A percentile compares a stretch with the other conserved stretches of the same genome.
Evolutionary conservation across 306 rosid species (phyloP).

Genomic region (Pyrus bretschneideri): DNA sequence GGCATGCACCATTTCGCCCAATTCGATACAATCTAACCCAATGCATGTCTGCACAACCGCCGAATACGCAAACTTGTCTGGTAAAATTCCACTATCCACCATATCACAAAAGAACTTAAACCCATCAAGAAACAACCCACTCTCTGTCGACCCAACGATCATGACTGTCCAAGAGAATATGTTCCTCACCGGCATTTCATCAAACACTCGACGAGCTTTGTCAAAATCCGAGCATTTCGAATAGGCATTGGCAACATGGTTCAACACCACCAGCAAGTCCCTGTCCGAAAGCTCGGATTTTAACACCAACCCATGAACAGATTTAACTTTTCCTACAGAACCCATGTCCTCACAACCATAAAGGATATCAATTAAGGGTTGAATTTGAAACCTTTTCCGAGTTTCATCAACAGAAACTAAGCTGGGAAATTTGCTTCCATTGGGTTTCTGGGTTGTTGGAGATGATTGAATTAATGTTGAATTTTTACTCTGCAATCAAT

Average conservation of each 20-base stretch:
- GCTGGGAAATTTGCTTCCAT: slow-evolving; percentile 13
- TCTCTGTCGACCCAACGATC: slow-evolving; percentile 50
- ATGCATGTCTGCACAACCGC: slow-evolving; percentile 58
- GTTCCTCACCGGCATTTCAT: slow-evolving; percentile 51
- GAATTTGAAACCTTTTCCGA: slow-evolving; percentile 15
- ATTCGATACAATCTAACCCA: slow-evolving; percentile 31
- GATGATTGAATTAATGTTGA: slow-evolving; percentile 12
- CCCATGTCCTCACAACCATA: slow-evolving; percentile 31
- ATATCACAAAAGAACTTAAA: slow-evolving; percentile 46
- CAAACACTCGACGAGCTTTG: slow-evolving; percentile 45
- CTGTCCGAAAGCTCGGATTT: slow-evolving; percentile 36
- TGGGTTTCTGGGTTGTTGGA: slow-evolving; percentile 18
- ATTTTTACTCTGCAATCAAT: slow-evolving; percentile 17
- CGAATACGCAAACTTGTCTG: slow-evolving; percentile 58
- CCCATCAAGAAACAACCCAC: slow-evolving; percentile 39
- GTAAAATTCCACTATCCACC: slow-evolving; percentile 41
- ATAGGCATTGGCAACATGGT: slow-evolving; percentile 45
- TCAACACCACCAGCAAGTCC: slow-evolving; percentile 45
- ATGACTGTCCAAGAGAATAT: slow-evolving; percentile 67
- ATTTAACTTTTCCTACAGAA: slow-evolving; percentile 31
- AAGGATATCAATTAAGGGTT: slow-evolving; percentile 45
- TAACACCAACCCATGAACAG: slow-evolving; percentile 49
- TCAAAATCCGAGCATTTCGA: slow-evolving; percentile 44
- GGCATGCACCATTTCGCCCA: slow-evolving; percentile 60
- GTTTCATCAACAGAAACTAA: slow-evolving; percentile 20